Conservation (phyloP, 805 yeast genomes). For the Candida sithepensis region DNA sequence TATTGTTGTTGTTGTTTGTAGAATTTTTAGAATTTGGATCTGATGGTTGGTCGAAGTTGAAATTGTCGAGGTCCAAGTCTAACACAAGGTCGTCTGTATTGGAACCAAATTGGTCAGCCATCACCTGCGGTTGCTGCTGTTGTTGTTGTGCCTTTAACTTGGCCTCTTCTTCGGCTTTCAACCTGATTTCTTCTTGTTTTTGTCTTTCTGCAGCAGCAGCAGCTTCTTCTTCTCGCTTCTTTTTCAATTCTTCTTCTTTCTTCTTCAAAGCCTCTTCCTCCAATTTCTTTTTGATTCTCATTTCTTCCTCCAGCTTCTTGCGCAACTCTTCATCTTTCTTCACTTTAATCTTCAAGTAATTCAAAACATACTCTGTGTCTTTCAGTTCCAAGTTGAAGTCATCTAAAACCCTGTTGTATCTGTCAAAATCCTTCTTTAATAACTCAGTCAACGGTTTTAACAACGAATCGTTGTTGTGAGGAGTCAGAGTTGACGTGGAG, state of each 20-base stretch:
- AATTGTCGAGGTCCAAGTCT: constrained; percentile 27
- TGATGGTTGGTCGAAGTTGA: constrained; percentile 19
- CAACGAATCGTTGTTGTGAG: constrained; percentile 28
- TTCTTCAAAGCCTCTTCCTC: constrained; percentile 19
- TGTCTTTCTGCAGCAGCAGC: background rate
- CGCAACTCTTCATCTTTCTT: constrained; percentile 25
- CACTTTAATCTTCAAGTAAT: constrained; percentile 24
- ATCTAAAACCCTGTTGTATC: constrained; percentile 29
- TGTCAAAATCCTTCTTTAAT: constrained; percentile 23
- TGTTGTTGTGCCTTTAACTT: background rate
- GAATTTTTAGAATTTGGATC: no score
- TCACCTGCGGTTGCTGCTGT: background rate
- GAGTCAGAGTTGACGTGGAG: constrained; percentile 24
- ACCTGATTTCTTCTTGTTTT: background rate
- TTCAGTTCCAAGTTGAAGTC: constrained; percentile 26
- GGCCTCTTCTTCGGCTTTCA: constrained; percentile 5
- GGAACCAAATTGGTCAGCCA: constrained; percentile 3
- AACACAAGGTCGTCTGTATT: constrained; percentile 24
- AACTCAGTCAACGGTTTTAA: constrained; percentile 23
- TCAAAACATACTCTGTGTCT: constrained; percentile 27
- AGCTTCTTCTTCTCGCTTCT: constrained; percentile 7
- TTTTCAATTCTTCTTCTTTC: constrained; percentile 14
- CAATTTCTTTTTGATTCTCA: constrained; percentile 16
- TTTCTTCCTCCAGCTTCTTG: constrained; percentile 21
- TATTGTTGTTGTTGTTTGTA: constrained; percentile 1